Conservation (phyloP, 148 eudicot species). For the Arctostaphylos glauca region DNA sequence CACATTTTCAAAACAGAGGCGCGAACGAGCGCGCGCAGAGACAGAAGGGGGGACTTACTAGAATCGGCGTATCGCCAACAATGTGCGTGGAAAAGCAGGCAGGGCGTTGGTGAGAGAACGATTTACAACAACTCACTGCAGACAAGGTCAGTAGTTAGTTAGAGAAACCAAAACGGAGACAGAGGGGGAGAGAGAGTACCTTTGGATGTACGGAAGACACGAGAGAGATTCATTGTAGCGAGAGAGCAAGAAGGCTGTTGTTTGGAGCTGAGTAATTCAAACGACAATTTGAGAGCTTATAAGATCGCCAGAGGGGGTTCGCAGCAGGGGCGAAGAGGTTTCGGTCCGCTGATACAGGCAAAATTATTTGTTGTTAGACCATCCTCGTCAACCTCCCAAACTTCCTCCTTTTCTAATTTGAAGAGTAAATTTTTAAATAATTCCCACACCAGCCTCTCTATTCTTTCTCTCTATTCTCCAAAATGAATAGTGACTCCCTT, state of each 20-base stretch:
- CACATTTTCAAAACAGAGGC: background rate
- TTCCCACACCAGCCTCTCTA: no score
- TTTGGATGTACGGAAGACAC: constrained; percentile 11
- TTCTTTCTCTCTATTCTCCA: no score
- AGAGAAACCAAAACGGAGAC: background rate
- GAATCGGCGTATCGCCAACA: constrained; percentile 47
- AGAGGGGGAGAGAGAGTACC: constrained; percentile 18
- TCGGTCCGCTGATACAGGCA: background rate
- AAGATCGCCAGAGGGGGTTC: background rate
- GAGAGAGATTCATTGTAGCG: background rate
- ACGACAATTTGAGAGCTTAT: no score
- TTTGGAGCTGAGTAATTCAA: background rate
- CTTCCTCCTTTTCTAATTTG: no score
- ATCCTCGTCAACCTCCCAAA: no score
- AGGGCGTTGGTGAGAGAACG: constrained; percentile 15
- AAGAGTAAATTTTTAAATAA: no score
- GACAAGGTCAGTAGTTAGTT: background rate
- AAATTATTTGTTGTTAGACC: no score
- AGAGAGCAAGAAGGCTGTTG: constrained; percentile 12
- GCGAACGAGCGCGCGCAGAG: no score
- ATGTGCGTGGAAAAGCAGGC: constrained; percentile 45
- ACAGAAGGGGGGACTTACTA: constrained; percentile 30
- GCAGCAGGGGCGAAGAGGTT: background rate
- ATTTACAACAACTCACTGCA: constrained; percentile 5
- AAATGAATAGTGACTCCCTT: no score